phyloP scores from a whole-genome alignment of 73 alveolate species.

The Symbiodinium natans region DNA sequence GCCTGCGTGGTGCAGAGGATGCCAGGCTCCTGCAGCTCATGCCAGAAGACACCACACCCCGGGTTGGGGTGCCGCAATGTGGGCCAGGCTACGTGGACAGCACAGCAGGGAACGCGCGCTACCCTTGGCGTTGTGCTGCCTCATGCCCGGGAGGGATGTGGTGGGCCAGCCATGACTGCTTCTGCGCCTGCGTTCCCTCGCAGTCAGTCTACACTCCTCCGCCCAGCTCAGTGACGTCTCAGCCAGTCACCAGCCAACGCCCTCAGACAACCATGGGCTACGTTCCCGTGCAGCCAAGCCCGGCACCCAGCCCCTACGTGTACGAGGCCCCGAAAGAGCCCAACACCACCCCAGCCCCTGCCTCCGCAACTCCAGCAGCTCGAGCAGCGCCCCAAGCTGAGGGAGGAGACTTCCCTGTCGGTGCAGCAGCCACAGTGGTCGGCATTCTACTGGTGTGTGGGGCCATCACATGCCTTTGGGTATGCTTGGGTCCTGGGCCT shows the following conservation, averaged over 20 bases:
- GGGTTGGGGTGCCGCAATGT: neutral
- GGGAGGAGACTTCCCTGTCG: neutral
- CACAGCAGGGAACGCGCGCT: neutral
- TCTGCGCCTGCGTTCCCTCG: neutral
- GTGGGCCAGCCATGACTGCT: neutral
- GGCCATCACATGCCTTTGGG: neutral
- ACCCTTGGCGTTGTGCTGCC: neutral
- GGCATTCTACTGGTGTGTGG: neutral
- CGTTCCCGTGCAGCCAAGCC: neutral
- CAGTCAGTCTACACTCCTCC: too few species aligned
- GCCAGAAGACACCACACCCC: neutral
- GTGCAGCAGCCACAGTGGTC: neutral
- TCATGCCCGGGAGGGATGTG: neutral
- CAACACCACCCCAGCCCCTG: neutral
- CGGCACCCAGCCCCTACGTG: neutral
- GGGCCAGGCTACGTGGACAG: neutral
- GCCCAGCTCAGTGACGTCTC: neutral
- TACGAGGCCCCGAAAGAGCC: neutral
- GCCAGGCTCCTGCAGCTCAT: neutral
- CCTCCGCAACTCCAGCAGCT: neutral
- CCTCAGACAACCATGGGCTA: neutral
- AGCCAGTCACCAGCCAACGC: neutral
- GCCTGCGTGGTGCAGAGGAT: constrained; percentile 15
- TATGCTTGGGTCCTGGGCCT: neutral
- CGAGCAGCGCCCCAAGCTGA: neutral